Evolutionary conservation across 495 filamentous ascomycete species (phyloP), one percentile per base, ranked within the genome.

Genomic region (Penicillium nucicola): DNA sequence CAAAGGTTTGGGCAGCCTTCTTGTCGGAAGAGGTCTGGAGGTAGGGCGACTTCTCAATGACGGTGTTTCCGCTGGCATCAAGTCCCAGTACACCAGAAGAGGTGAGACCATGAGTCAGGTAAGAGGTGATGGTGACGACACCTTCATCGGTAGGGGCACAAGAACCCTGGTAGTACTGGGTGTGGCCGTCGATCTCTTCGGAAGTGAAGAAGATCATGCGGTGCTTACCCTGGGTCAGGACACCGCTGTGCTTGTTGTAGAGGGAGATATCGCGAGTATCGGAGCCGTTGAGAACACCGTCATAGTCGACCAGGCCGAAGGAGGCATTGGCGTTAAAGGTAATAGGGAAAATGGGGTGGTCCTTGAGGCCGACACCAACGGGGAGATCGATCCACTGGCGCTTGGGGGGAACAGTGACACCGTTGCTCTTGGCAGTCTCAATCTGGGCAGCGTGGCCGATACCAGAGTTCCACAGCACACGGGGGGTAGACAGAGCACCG

Each of bases 341-440:
- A 14, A 82, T 74, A 58, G 87, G 79, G 53, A 88, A 89, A 65
- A 88, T 87, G 49, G 82, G 74, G 65, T 92, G 86, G 61, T 90
- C 87, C 51, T 83, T 79, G 35, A 90, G 64, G 60, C 87, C 88
- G 58, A 85, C 77, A 19, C 88, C 87, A 15, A 92, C 87, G 17
- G 88, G 87, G 13, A 88, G 73, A 53, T 82, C 71, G 60, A 92
- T 86, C 86, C 86, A 90, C 14, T 80, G 57, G 1, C 64, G 55
- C 72, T 84, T 75, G n/a, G 65, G 71, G 7, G 78, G 63, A 15
- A 83, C 79, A 44, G 81, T 75, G 1, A 71, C 60, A 19, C 69
- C 66, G 3, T 77, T 78, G 44, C 64, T 61, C 52, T 78, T 71
- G 30, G 85, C 80, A 8, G 81, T 56, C 37, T 74, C 66, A 14